These are phyloP conservation scores for Penicillium odoratum DNA, from an alignment of 495 filamentous ascomycete genomes.

Conservation along the genomic window DNA sequence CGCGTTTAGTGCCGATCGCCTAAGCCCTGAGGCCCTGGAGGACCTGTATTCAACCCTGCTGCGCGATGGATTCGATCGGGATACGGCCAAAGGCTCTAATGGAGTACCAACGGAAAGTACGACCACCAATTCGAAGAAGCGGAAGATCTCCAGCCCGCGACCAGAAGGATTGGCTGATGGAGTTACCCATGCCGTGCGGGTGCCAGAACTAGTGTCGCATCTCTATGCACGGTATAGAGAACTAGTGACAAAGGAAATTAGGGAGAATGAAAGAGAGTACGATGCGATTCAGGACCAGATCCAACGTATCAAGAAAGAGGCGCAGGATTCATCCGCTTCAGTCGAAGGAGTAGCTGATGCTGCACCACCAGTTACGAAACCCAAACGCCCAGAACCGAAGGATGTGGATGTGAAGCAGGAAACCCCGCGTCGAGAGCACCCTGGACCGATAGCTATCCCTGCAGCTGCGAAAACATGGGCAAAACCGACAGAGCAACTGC, in stretches of 20 bases:
- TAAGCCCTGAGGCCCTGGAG: slow-evolving; percentile 76
- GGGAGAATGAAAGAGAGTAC: slow-evolving; percentile 70
- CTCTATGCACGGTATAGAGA: slow-evolving; percentile 75
- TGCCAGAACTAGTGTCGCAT: slow-evolving; percentile 67
- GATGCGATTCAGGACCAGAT: slow-evolving; percentile 65
- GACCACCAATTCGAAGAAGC: slow-evolving; percentile 60
- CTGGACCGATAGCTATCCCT: slow-evolving; percentile 8
- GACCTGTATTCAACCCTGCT: slow-evolving; percentile 74
- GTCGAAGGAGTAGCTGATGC: background rate
- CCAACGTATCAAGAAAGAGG: slow-evolving; percentile 61
- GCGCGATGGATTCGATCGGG: slow-evolving; percentile 63
- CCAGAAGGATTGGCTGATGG: slow-evolving; percentile 58
- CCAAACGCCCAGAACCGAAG: slow-evolving; percentile 36
- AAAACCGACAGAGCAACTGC: background rate
- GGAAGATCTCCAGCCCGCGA: slow-evolving; percentile 68
- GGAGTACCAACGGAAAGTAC: slow-evolving; percentile 30
- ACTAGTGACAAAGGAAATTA: slow-evolving; percentile 65
- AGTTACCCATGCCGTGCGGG: slow-evolving; percentile 59
- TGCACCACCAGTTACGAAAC: slow-evolving; percentile 20
- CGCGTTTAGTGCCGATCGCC: slow-evolving; percentile 67
- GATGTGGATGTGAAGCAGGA: slow-evolving; percentile 36
- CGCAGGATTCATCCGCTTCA: slow-evolving; percentile 42
- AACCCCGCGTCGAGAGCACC: slow-evolving; percentile 14
- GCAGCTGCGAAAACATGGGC: background rate
- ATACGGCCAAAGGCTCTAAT: slow-evolving; percentile 23